Conservation (phyloP, 441 rosid genomes). For the Croton setiger region DNA sequence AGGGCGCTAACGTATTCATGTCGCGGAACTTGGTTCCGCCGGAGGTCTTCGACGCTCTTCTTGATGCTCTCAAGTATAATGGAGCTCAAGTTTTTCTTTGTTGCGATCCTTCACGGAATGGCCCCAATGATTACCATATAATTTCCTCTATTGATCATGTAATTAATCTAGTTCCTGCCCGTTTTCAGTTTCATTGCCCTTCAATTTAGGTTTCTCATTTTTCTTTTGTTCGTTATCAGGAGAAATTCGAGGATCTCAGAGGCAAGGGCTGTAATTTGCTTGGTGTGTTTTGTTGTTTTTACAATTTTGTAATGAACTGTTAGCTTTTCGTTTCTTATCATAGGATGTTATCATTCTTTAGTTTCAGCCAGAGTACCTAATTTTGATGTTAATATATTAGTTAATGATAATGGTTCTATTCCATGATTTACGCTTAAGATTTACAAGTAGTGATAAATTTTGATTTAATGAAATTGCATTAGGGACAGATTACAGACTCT, state of each 20-base stretch:
- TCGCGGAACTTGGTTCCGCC: conserved; percentile 88
- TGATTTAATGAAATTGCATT: conserved; percentile 1
- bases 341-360: not conserved
- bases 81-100: conserved; percentile 90
- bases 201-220: not conserved
- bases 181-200: not conserved
- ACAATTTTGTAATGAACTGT: not conserved
- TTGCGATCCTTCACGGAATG: conserved; percentile 85
- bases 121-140: conserved; percentile 72
- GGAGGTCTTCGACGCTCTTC: conserved; percentile 80
- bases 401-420: not conserved
- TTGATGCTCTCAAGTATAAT: conserved; percentile 78
- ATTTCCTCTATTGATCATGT: conserved; percentile 84
- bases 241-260: conserved; percentile 84
- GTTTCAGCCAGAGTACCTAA: not conserved
- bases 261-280: conserved; percentile 81
- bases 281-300: conserved; percentile 37
- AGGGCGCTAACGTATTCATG: conserved; percentile 74
- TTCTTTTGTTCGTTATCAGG: conserved; percentile 43
- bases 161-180: not conserved
- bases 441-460: not conserved
- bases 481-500: conserved; percentile 3
- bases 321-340: not conserved
- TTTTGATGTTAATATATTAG: not conserved
- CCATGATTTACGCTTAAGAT: too few species aligned